Evolutionary conservation across 768 basidiomycete genomes (phyloP).

Genomic region (Mycena rebaudengoi): DNA sequence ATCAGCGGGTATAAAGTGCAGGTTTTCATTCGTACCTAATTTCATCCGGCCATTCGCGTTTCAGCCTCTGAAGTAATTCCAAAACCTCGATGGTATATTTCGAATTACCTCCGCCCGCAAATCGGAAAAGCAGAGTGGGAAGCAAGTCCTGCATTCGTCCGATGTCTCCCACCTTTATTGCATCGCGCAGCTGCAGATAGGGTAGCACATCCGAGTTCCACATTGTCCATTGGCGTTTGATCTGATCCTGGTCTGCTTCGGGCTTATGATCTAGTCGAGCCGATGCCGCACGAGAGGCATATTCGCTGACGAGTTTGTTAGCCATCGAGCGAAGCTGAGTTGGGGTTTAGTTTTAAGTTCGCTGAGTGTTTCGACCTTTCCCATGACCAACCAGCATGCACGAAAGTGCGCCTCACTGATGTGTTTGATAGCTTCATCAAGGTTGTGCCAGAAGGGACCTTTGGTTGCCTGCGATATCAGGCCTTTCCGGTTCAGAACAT

Average conservation of each 20-base stretch:
- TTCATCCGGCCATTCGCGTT: slow-evolving; percentile 35
- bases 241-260: slow-evolving; percentile 28
- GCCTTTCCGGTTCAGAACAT: slow-evolving; percentile 28
- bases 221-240: slow-evolving; percentile 23
- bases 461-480: slow-evolving; percentile 18
- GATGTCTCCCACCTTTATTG: slow-evolving; percentile 34
- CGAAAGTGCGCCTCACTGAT: slow-evolving; percentile 37
- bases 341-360: slow-evolving; percentile 30
- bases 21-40: slow-evolving; percentile 19
- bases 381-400: slow-evolving; percentile 29
- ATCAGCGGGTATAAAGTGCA: background rate
- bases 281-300: slow-evolving; percentile 32
- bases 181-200: slow-evolving; percentile 33
- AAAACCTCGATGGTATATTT: slow-evolving; percentile 38
- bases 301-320: slow-evolving; percentile 3
- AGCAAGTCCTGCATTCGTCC: slow-evolving; percentile 34
- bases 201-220: slow-evolving; percentile 33
- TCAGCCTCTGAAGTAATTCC: slow-evolving; percentile 36
- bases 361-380: slow-evolving; percentile 18
- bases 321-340: slow-evolving; percentile 28
- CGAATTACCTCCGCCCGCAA: slow-evolving; percentile 32
- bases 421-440: slow-evolving; percentile 36
- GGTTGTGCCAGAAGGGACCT: slow-evolving; percentile 28
- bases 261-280: slow-evolving; percentile 14
- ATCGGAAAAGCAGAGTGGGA: slow-evolving; percentile 33